Percentiles rank a stretch among this genome's conserved stretches.
Evolutionary conservation across 2,329 filamentous ascomycete genomes (phyloP).

Genomic region (Bisporella sp.): DNA sequence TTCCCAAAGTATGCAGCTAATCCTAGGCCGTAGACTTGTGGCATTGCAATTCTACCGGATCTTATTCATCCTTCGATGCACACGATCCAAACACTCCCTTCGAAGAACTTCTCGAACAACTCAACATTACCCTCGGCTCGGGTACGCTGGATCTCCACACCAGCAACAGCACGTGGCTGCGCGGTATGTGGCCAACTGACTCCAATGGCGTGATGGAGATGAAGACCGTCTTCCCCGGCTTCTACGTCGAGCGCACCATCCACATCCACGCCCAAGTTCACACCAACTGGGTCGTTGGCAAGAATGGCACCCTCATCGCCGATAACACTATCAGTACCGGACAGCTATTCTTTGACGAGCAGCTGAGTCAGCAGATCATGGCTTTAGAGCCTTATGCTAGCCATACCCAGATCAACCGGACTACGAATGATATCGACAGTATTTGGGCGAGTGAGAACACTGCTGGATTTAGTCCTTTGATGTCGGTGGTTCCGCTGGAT

Average conservation of each 20-base stretch:
- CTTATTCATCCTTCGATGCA: slow-evolving; percentile 33
- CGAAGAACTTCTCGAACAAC: neutral
- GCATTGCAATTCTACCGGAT: slow-evolving; percentile 38
- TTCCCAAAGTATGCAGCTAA: too few relatives aligned
- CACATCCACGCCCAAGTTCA: slow-evolving; percentile 44
- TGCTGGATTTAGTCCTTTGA: slow-evolving; percentile 25
- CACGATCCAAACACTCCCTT: slow-evolving; percentile 8
- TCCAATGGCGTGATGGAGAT: slow-evolving; percentile 35
- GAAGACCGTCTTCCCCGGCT: slow-evolving; percentile 36
- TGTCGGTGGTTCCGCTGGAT: slow-evolving; percentile 28
- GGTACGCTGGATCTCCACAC: slow-evolving; percentile 7
- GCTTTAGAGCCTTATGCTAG: slow-evolving; percentile 36
- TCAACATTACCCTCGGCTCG: neutral
- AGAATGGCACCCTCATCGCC: slow-evolving; percentile 41
- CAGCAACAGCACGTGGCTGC: slow-evolving; percentile 32
- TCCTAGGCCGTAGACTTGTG: slow-evolving; percentile 30
- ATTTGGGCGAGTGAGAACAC: slow-evolving; percentile 1
- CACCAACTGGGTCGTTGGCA: slow-evolving; percentile 27
- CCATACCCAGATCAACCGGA: slow-evolving; percentile 37
- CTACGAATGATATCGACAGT: slow-evolving; percentile 22
- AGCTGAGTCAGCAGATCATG: slow-evolving; percentile 45
- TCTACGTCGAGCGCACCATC: slow-evolving; percentile 35
- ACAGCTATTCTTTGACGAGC: slow-evolving; percentile 59
- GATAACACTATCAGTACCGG: slow-evolving; percentile 45
- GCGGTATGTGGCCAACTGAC: slow-evolving; percentile 35